These are phyloP conservation scores for Lachnum nothofagi DNA, from an alignment of 2,329 filamentous ascomycete species.

Conservation along the genomic window DNA sequence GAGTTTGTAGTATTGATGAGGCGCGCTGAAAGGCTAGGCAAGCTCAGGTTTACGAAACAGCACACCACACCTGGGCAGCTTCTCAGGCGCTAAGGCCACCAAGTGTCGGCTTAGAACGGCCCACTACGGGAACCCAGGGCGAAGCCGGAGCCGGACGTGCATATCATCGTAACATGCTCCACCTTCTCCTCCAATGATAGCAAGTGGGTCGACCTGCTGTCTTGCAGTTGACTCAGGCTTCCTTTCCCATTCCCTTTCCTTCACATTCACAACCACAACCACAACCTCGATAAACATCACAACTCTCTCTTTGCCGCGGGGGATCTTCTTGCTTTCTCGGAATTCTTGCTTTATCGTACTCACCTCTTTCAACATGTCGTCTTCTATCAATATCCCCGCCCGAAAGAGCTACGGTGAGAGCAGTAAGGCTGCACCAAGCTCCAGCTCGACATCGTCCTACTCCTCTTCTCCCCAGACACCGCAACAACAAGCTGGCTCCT, in stretches of 20 bases:
- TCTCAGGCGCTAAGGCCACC: neutral
- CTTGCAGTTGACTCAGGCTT: constrained; percentile 4
- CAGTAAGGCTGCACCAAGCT: constrained; percentile 38
- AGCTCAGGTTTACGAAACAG: constrained; percentile 6
- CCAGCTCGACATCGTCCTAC: constrained; percentile 51
- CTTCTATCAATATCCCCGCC: constrained; percentile 64
- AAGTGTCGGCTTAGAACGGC: neutral
- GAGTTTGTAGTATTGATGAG: constrained; percentile 2
- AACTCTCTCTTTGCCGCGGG: constrained; percentile 4
- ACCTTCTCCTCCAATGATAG: neutral
- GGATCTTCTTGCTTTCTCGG: constrained; percentile 11
- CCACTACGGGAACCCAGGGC: no score
- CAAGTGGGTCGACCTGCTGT: neutral
- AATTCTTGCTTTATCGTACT: neutral
- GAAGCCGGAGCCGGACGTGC: no score
- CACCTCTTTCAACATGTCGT: constrained; percentile 44
- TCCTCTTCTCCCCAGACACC: constrained; percentile 52
- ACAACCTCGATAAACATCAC: constrained; percentile 6
- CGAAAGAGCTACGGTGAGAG: constrained; percentile 37
- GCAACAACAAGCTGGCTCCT: constrained; percentile 39
- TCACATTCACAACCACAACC: constrained; percentile 3
- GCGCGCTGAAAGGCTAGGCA: constrained; percentile 14
- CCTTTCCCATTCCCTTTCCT: constrained; percentile 1
- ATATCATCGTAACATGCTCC: no score
- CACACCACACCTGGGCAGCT: no score